phyloP scores from a whole-genome alignment of 1,284 basidiomycete genomes.

The Ustilago hordei region DNA sequence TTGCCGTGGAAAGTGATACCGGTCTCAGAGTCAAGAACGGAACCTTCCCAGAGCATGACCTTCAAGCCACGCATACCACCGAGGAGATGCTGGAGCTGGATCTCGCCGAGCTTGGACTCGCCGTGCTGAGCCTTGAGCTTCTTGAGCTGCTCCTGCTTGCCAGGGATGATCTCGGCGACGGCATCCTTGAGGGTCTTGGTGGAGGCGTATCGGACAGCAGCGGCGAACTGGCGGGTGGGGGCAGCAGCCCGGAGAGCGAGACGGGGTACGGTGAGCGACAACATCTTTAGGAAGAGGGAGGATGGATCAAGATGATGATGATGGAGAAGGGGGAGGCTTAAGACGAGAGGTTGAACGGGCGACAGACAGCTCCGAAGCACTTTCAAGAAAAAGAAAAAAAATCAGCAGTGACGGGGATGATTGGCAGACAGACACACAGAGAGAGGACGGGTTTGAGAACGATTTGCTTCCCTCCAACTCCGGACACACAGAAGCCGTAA shows the following conservation, averaged over 20 bases:
- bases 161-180: constrained; percentile 67
- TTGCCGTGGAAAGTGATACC: constrained; percentile 70
- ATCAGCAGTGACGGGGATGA: not conserved
- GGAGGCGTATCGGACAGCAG: constrained; percentile 63
- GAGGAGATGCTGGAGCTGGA: constrained; percentile 66
- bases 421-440: not conserved
- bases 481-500: not conserved
- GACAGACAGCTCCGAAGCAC: constrained; percentile 5
- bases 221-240: constrained; percentile 65
- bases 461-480: too few relatives aligned
- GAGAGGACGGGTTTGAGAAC: constrained; percentile 1
- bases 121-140: constrained; percentile 66
- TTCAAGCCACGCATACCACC: constrained; percentile 69
- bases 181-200: constrained; percentile 67
- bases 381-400: not conserved
- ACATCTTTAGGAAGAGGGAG: constrained; percentile 44
- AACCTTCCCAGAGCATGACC: constrained; percentile 70
- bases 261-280: constrained; percentile 66
- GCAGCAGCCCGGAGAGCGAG: constrained; percentile 62
- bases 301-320: constrained; percentile 28
- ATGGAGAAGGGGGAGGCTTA: constrained; percentile 15
- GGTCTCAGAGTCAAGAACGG: constrained; percentile 67
- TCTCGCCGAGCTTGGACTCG: constrained; percentile 65
- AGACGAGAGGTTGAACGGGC: not conserved
- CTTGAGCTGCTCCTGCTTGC: constrained; percentile 68